Conservation (phyloP, 2,329 filamentous ascomycete species). For the Pseudogymnoascus pannorum region DNA sequence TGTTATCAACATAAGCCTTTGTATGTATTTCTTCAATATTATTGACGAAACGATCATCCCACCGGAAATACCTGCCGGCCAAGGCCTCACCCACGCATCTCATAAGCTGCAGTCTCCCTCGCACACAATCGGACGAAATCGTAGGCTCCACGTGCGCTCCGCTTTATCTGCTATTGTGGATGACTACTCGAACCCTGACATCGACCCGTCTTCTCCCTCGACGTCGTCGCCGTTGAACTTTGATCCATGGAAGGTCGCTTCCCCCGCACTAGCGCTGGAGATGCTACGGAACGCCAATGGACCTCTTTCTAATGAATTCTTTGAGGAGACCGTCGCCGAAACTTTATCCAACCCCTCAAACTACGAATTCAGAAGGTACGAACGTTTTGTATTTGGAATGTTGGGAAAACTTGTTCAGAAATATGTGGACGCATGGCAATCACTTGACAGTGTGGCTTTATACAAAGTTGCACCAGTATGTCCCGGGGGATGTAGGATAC, state of each 20-base stretch:
- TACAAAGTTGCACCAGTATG: not conserved
- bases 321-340: not conserved
- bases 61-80: conserved; percentile 12
- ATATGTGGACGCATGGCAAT: conserved; percentile 13
- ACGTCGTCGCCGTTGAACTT: not conserved
- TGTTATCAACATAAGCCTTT: conserved; percentile 55
- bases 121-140: not conserved
- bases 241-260: conserved; percentile 16
- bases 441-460: not conserved
- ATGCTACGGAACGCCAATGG: conserved; percentile 17
- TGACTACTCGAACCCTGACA: not conserved
- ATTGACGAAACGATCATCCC: conserved; percentile 20
- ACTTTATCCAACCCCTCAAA: not conserved
- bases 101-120: not conserved
- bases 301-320: conserved; percentile 22
- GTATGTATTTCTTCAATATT: conserved; percentile 31
- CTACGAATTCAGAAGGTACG: not conserved
- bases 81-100: not conserved
- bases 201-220: not conserved
- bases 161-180: not conserved
- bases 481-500: not conserved
- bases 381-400: not conserved
- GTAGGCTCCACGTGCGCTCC: not conserved
- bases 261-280: conserved; percentile 8
- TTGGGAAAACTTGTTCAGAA: not conserved